Conservation (phyloP, 2,329 filamentous ascomycete species). For the Curvularia lunata region DNA sequence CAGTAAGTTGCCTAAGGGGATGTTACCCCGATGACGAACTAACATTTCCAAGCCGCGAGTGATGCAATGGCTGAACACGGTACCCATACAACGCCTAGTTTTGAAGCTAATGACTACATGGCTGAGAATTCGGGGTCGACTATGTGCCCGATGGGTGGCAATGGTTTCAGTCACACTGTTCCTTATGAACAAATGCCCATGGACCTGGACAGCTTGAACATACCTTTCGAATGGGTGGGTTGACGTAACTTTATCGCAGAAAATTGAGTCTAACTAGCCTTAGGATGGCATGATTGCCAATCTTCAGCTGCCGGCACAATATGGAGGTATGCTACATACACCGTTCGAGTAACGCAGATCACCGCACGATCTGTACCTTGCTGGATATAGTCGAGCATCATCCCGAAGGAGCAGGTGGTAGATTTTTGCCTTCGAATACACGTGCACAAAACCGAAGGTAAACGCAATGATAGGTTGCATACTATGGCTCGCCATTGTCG, state of each 20-base stretch:
- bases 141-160: slow-evolving; percentile 12
- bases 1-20: slow-evolving; percentile 14
- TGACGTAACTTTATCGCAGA: neutral
- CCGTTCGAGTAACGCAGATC: neutral
- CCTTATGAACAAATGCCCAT: slow-evolving; percentile 28
- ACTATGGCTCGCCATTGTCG: neutral
- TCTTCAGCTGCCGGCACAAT: slow-evolving; percentile 14
- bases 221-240: slow-evolving; percentile 37
- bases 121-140: neutral
- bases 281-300: slow-evolving; percentile 23
- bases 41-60: slow-evolving; percentile 8
- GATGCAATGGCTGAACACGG: slow-evolving; percentile 5
- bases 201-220: slow-evolving; percentile 27
- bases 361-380: neutral
- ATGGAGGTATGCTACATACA: slow-evolving; percentile 1
- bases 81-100: slow-evolving; percentile 21
- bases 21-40: neutral
- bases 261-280: neutral
- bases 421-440: neutral
- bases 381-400: too few relatives aligned
- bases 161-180: slow-evolving; percentile 23
- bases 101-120: slow-evolving; percentile 23
- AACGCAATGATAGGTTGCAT: neutral
- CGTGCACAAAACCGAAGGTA: neutral
- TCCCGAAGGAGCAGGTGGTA: neutral